These are phyloP conservation scores for Nannochloropsis gaditana DNA, from an alignment of 108 stramenopile genomes.

Conservation along the genomic window DNA sequence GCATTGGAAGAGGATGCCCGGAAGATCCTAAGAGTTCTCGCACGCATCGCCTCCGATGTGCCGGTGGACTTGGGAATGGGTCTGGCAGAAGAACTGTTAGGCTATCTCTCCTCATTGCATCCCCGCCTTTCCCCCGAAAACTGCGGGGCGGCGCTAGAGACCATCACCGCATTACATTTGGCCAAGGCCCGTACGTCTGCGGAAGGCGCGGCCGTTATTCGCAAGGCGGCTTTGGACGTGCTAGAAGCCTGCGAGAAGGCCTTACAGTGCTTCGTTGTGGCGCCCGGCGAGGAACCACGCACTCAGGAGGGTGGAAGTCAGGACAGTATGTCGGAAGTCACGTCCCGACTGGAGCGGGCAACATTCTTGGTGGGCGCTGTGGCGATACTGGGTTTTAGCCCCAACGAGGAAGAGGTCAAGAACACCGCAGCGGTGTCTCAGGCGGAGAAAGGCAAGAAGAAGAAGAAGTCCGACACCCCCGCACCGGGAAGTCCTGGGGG, in stretches of 20 bases:
- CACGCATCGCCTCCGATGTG: constrained; percentile 26
- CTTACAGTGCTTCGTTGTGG: not conserved
- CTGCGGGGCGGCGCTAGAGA: constrained; percentile 25
- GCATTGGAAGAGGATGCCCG: constrained; percentile 32
- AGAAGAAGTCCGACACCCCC: not conserved
- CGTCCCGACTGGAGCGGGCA: not conserved
- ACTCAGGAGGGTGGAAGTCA: not conserved
- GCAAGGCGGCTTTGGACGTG: not conserved
- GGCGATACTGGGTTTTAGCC: not conserved
- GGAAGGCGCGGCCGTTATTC: constrained; percentile 2
- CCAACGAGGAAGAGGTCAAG: not conserved
- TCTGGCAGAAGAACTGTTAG: constrained; percentile 33
- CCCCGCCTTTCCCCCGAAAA: constrained; percentile 24
- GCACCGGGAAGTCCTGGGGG: not conserved
- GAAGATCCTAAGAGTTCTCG: constrained; percentile 30
- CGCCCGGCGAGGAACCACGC: not conserved
- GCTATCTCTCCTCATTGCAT: constrained; percentile 23
- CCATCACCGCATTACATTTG: constrained; percentile 34
- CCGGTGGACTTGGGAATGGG: constrained; percentile 29
- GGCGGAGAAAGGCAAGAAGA: not conserved
- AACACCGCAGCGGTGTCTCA: not conserved
- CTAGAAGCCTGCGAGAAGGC: not conserved
- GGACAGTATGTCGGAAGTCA: not conserved
- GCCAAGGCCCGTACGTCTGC: constrained; percentile 23
- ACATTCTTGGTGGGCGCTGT: not conserved